Evolutionary conservation across 371 early-diverging fungal genomes (phyloP).

Genomic region (Lichtheimia ramosa): DNA sequence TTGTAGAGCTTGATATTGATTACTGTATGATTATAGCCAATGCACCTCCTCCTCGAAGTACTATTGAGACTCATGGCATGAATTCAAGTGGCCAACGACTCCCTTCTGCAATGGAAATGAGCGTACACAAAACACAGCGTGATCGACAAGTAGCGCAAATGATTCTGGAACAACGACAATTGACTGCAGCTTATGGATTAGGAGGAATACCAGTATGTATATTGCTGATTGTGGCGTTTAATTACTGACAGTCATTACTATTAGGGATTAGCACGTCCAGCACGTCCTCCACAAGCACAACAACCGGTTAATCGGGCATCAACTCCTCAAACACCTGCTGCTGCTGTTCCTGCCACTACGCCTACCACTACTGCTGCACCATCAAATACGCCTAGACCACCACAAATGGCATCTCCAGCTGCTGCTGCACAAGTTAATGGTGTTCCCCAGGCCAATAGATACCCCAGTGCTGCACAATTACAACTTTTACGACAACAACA

Average conservation of each 20-base stretch:
- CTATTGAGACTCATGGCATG: constrained; percentile 49
- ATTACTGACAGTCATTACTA: neutral
- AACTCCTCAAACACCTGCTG: neutral
- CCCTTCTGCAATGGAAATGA: constrained; percentile 73
- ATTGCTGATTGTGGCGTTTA: neutral
- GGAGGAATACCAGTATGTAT: constrained; percentile 11
- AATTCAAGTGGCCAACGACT: constrained; percentile 50
- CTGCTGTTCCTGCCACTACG: constrained; percentile 12
- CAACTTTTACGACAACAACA: constrained; percentile 42
- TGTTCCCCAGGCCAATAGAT: constrained; percentile 24
- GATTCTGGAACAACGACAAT: constrained; percentile 68
- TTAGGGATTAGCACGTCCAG: constrained; percentile 9
- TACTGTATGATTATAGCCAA: neutral
- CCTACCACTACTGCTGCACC: neutral
- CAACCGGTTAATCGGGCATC: neutral
- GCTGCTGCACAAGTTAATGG: constrained; percentile 2
- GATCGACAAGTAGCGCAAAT: constrained; percentile 69
- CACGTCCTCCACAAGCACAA: constrained; percentile 6
- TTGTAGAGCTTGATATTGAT: neutral
- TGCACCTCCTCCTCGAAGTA: constrained; percentile 42
- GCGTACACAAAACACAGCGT: constrained; percentile 68
- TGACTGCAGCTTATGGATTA: constrained; percentile 54
- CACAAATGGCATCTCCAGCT: constrained; percentile 1
- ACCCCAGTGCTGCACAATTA: constrained; percentile 42
- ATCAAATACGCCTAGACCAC: neutral